Evolutionary conservation across 139 green algal genomes (phyloP).

Genomic region (Coelastrella sp.): DNA sequence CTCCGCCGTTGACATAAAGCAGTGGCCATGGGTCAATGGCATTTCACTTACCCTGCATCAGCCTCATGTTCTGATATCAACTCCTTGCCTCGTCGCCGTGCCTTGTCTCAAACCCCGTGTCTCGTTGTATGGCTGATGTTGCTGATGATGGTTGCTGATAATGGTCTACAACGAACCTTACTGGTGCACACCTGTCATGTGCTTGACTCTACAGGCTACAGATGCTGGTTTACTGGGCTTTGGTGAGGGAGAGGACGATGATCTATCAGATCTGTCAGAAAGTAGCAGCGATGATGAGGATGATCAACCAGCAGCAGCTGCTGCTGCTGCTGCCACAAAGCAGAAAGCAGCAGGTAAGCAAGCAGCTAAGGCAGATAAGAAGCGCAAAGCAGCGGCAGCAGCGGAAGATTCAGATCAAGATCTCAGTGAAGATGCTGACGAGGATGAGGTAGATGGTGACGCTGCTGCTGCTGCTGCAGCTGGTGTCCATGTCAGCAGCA

Average conservation of each 20-base stretch:
- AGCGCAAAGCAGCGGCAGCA: conserved; percentile 38
- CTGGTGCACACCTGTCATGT: background rate
- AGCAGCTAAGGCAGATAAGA: conserved; percentile 35
- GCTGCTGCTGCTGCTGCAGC: background rate
- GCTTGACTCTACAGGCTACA: conserved; percentile 59
- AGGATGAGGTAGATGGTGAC: conserved; percentile 3
- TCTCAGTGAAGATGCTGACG: conserved; percentile 14
- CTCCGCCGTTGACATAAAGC: too few relatives aligned
- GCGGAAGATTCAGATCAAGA: conserved; percentile 23
- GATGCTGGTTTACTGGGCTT: conserved; percentile 94
- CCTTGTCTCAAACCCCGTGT: too few relatives aligned
- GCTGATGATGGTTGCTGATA: too few relatives aligned
- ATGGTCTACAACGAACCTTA: background rate
- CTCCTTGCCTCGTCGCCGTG: too few relatives aligned
- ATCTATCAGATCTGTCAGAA: conserved; percentile 3
- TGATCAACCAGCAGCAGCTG: background rate
- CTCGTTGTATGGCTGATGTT: too few relatives aligned
- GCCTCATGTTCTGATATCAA: too few relatives aligned
- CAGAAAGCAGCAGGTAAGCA: conserved; percentile 27
- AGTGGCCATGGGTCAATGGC: too few relatives aligned
- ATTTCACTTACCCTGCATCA: too few relatives aligned
- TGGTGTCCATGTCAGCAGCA: conserved; percentile 73
- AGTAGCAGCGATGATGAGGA: background rate
- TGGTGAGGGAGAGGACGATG: conserved; percentile 63
- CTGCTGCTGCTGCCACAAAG: background rate